Base-by-base conservation (phyloP, 202 grass and related monocot genomes). In the Eragrostis tef region DNA sequence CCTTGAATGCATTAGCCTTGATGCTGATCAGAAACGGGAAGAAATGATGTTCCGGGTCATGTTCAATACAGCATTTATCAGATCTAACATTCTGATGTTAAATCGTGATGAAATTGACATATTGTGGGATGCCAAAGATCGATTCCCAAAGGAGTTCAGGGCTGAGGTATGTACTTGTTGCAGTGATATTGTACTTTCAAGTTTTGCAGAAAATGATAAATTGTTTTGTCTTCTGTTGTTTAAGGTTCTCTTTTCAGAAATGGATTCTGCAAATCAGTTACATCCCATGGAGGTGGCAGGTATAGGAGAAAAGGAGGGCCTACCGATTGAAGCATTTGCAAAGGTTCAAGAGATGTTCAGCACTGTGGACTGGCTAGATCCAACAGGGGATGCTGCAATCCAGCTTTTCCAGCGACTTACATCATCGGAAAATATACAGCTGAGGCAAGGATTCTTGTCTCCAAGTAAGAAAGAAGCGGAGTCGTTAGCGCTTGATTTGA, bases 11-110 rank as follows among this genome's bases (percentile, higher is more conserved):
- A 98, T 98, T 86, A 88, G 79, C 82, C 69, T 91, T 79, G 95
- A 98, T 68, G 90, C 79, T 16, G 89, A 88, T 64, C 80, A 93
- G 45, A 85, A 88, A 49, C 86, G 49, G 15, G 95, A 98, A 85
- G 87, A 91, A 74, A 98, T 98, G 90, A 98, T 98, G 88, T 98
- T 98, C 47, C 86, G 95, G 73, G 90, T 98, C 39, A 95, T 98
- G 95, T 98, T 98, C 87, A 98, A 94, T 86, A 91, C 95, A 60
- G 88, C 92, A 29, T 98, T 98, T 54, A 94, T 98, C 71, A 90
- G 95, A 73, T 98, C 95, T 70, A 98, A 98, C 68, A 98, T 98
- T 87, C 85, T 98, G 70, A 98, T 94, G 88, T 86, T 98, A 57
- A 94, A 98, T 73, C 92, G 90, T 74, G 92, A 98, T 88, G 86